phyloP scores from a whole-genome alignment of 2,329 filamentous ascomycete species.

The Plenodomus tracheiphilus region DNA sequence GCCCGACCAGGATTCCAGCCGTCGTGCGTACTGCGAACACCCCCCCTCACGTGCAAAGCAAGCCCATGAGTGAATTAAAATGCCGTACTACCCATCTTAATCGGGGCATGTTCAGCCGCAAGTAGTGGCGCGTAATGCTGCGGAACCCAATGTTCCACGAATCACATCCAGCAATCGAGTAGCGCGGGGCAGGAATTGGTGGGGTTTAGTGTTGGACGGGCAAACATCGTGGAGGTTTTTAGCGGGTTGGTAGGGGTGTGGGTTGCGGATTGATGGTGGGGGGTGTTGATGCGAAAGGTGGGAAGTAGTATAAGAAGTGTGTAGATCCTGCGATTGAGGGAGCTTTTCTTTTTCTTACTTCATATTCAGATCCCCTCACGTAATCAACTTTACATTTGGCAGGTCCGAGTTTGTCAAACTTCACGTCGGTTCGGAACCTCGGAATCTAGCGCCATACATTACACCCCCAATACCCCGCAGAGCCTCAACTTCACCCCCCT shows the following conservation, averaged over 20 bases:
- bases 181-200: slow-evolving; percentile 1
- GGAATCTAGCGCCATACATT: not conserved
- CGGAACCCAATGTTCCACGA: slow-evolving; percentile 17
- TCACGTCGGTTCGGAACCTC: not conserved
- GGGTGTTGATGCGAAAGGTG: not conserved
- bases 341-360: too few relatives aligned
- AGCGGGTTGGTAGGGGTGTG: not conserved
- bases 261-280: not conserved
- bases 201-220: slow-evolving; percentile 13
- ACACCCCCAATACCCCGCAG: not conserved
- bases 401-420: too few relatives aligned
- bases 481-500: not conserved
- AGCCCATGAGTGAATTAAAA: not conserved
- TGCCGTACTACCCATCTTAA: not conserved
- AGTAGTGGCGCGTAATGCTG: slow-evolving; percentile 9
- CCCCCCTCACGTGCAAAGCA: not conserved
- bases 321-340: too few relatives aligned
- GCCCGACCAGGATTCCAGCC: too few relatives aligned
- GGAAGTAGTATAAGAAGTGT: not conserved
- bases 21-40: not conserved
- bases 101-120: slow-evolving; percentile 12
- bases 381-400: too few relatives aligned
- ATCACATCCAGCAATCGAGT: slow-evolving; percentile 6
- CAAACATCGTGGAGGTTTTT: slow-evolving; percentile 1
- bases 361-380: too few relatives aligned